Conservation (phyloP, 2,329 filamentous ascomycete species). For the Fusarium goolgardi region DNA sequence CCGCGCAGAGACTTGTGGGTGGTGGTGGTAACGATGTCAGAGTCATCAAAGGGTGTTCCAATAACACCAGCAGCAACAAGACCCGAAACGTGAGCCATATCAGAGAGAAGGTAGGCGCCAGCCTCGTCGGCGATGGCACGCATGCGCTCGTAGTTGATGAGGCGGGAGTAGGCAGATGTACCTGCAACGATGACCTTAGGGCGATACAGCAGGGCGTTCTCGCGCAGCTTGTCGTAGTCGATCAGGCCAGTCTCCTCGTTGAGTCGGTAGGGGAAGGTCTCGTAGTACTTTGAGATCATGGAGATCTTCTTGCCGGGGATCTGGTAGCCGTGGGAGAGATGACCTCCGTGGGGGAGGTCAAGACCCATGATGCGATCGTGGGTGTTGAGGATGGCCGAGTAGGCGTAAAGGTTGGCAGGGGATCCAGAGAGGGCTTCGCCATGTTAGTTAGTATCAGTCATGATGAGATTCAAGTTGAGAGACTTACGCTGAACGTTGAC, state of each 20-base stretch:
- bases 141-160: conserved; percentile 93
- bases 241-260: conserved; percentile 90
- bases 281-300: conserved; percentile 96
- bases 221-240: conserved; percentile 89
- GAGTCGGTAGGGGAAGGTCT: conserved; percentile 92
- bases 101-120: conserved; percentile 88
- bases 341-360: conserved; percentile 93
- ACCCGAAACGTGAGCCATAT: conserved; percentile 97
- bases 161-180: conserved; percentile 91
- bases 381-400: conserved; percentile 88
- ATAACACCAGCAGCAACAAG: conserved; percentile 90
- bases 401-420: conserved; percentile 84
- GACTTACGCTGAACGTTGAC: conserved; percentile 89
- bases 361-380: conserved; percentile 96
- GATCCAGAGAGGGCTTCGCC: conserved; percentile 75
- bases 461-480: fast-evolving
- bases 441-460: conserved; percentile 10
- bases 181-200: conserved; percentile 95
- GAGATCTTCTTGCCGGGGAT: conserved; percentile 92
- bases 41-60: conserved; percentile 85
- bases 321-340: conserved; percentile 95
- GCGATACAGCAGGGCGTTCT: conserved; percentile 85
- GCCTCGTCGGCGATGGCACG: conserved; percentile 87
- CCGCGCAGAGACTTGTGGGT: conserved; percentile 96
- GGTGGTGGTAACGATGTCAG: conserved; percentile 96